Base-by-base conservation (phyloP, 2,329 filamentous ascomycete genomes). In the Cadophora luteo-olivacea region DNA sequence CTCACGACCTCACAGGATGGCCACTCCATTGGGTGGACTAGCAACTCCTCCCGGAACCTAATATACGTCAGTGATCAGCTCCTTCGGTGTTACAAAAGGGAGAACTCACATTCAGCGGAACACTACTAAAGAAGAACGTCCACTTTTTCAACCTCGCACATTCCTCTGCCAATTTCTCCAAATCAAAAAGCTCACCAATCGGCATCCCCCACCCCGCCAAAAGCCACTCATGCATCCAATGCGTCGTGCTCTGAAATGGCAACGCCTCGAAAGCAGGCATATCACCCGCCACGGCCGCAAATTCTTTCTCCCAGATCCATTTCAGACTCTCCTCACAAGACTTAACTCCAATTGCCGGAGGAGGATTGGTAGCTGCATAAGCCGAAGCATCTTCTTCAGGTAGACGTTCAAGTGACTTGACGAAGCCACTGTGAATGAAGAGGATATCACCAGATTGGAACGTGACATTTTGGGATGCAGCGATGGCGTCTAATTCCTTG, bases 91-190 rank as follows among this genome's bases (percentile, higher is more conserved):
- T 8, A 0, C 16, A 29, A 14, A 33, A 2, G 29, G 24, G 8
- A 8, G 0, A 38, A 68, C 70, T 64, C 52, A 87, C 84, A 74
- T 90, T 89, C 41, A 88, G 78, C 0, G 88, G 87, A 16, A 82
- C 82, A 69, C 86, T 89, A 0, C 85, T 86, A 29, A 91, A 82
- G 79, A 91, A 84, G 74, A 91, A 91, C 5, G 82, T 85, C 79
- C 87, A 91, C 38, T 84, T 80, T 16, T 81, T 79, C 64, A 82
- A 81, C 75, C 82, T 80, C 75, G 82, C 82, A 75, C 88, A 88
- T 60, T 85, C 82, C 49, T 79, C 79, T 0, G 85, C 72, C 11
- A 85, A 67, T 3, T 68, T 74, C 60, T 84, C 82, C 14, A 85
- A 70, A 64, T 85, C 80, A 67, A 85, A 84, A 58, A 84, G 72